phyloP scores from a whole-genome alignment of 2,329 filamentous ascomycete species.

The Curvularia lunata region DNA sequence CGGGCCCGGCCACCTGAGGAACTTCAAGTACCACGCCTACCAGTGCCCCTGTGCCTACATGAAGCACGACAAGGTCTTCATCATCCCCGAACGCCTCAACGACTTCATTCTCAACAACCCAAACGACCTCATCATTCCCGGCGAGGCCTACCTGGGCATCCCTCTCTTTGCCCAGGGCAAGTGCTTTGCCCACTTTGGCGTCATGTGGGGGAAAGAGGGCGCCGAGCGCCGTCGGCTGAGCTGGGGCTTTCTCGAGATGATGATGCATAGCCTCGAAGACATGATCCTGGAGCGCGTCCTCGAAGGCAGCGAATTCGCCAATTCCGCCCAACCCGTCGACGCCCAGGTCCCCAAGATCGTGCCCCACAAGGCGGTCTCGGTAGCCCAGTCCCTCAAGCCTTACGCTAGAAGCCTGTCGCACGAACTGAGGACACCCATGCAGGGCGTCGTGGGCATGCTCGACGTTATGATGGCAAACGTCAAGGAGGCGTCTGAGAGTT shows the following conservation, averaged over 20 bases:
- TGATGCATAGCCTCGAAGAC: constrained; percentile 72
- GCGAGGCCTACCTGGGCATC: constrained; percentile 71
- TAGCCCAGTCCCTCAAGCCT: constrained; percentile 70
- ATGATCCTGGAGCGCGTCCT: constrained; percentile 65
- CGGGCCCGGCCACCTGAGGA: constrained; percentile 57
- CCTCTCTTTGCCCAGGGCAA: constrained; percentile 70
- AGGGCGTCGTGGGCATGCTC: constrained; percentile 76
- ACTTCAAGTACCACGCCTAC: constrained; percentile 70
- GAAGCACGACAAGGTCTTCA: constrained; percentile 73
- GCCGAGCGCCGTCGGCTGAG: constrained; percentile 61
- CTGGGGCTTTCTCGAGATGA: constrained; percentile 72
- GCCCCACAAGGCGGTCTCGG: constrained; percentile 62
- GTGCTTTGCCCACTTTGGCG: constrained; percentile 73
- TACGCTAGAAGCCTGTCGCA: constrained; percentile 76
- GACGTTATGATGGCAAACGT: constrained; percentile 78
- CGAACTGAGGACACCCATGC: constrained; percentile 75
- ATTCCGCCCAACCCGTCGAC: constrained; percentile 30
- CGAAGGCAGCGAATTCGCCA: constrained; percentile 57
- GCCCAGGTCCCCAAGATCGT: constrained; percentile 53
- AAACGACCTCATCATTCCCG: constrained; percentile 65
- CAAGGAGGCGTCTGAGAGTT: constrained; percentile 67
- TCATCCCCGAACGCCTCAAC: constrained; percentile 67
- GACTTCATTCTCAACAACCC: constrained; percentile 67
- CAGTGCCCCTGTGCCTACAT: constrained; percentile 71
- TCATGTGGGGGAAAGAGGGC: constrained; percentile 73